Conservation (phyloP, 495 filamentous ascomycete genomes). For the Cercophora sp. region DNA sequence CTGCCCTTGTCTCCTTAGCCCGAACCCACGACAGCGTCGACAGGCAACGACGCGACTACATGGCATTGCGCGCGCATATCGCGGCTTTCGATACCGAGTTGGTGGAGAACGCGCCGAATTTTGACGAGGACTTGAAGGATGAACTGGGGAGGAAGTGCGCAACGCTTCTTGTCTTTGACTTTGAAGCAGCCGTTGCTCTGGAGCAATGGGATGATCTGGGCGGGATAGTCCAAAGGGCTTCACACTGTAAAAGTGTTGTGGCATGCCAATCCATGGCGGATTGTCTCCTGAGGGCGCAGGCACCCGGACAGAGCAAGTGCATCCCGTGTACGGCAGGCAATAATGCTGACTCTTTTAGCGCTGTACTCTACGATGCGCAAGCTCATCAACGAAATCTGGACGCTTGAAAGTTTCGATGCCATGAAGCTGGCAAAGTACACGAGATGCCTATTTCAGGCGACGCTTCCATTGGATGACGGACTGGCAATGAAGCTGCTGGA, state of each 20-base stretch:
- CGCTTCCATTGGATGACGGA: constrained; percentile 43
- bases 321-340: not conserved
- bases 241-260: constrained; percentile 30
- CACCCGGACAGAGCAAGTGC: constrained; percentile 43
- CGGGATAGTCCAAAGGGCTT: constrained; percentile 54
- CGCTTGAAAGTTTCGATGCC: constrained; percentile 46
- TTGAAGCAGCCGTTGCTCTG: constrained; percentile 67
- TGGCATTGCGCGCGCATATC: constrained; percentile 52
- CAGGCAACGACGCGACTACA: constrained; percentile 57
- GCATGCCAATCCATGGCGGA: constrained; percentile 56
- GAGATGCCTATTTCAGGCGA: constrained; percentile 65
- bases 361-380: constrained; percentile 51
- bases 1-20: constrained; percentile 57
- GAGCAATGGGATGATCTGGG: constrained; percentile 65
- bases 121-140: constrained; percentile 40
- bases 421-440: constrained; percentile 64
- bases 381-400: constrained; percentile 62
- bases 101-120: constrained; percentile 29
- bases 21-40: constrained; percentile 60
- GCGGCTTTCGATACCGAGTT: constrained; percentile 48
- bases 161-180: constrained; percentile 64
- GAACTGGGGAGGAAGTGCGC: constrained; percentile 61
- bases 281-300: constrained; percentile 52
- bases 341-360: constrained; percentile 22
- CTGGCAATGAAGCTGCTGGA: constrained; percentile 54